phyloP scores from a whole-genome alignment of 2,329 filamentous ascomycete genomes.

The Sporothrix pseudoabietina region DNA sequence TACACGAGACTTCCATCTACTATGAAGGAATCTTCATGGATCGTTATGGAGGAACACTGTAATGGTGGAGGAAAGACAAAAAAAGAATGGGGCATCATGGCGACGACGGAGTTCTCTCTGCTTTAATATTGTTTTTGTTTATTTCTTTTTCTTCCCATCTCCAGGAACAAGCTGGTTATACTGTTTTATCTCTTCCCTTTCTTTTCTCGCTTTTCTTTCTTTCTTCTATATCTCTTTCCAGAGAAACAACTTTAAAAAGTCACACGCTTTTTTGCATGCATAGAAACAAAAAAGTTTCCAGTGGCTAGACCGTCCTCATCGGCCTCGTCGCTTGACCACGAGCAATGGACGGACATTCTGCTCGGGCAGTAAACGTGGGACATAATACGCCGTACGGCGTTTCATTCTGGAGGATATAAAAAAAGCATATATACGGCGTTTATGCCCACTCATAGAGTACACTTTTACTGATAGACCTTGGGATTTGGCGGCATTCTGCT shows the following conservation, averaged over 20 bases:
- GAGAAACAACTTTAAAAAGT: conserved; percentile 12
- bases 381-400: not conserved
- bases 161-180: not conserved
- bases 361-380: not conserved
- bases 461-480: not conserved
- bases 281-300: conserved; percentile 17
- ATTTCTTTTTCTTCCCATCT: not conserved
- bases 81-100: conserved; percentile 16
- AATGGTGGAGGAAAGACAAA: not conserved
- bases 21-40: conserved; percentile 7
- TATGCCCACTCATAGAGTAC: conserved; percentile 2
- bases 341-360: not conserved
- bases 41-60: not conserved
- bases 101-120: conserved; percentile 7
- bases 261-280: conserved; percentile 12
- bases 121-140: not conserved
- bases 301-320: conserved; percentile 4
- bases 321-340: not conserved
- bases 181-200: not conserved
- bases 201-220: not conserved
- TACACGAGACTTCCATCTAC: not conserved
- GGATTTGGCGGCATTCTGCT: not conserved
- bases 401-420: not conserved
- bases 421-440: not conserved
- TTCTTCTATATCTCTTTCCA: conserved; percentile 3